Evolutionary conservation across 1,139 yeast species (phyloP), one percentile per base, ranked within the genome.

Genomic region (Saccharomyces hybrid): DNA sequence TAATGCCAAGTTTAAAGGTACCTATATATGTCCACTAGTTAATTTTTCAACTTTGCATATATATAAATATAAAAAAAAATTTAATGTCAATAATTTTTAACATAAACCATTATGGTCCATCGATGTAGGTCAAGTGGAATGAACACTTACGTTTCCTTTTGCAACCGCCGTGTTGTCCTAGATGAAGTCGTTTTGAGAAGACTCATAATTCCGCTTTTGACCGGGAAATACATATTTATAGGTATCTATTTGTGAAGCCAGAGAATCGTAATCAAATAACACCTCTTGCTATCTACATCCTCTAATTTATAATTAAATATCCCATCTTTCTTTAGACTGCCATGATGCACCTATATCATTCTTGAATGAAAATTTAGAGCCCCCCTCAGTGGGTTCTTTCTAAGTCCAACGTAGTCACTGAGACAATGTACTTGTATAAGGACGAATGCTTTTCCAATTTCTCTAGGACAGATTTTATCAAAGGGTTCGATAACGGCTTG

Each of bases 261-360:
- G 21, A 62, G 54, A 19, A 69, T 54, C 2, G 69, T 66, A 3
- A 67, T 56, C 42, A 69, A 48, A 51, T 58, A 55, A 44, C 55
- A 51, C 9, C 48, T 53, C 4, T 51, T 38, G 6, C 49, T 27
- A 9, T 48, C 55, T 11, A 50, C 50, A 34, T 52, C 50, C 7
- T 44, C 46, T 9, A 68, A 24, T 27, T 59, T 62, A 31, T 69
- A 57, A 47, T 65, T 69, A n/a, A 70, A 61, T 14, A 65, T 51
- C 4, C 78, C 78, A 58, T 76, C 79, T 46, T 66, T 71, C 21
- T 66, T 66, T 60, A 24, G 63, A 59, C 56, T 75, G 72, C 78
- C 78, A 75, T 16, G 70, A 59, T 1, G 76, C 68, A 11, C 78
- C 78, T 42, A 74, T 61, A 6, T 65, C 55, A 38, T 68, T 65